Base-by-base conservation (phyloP, 768 basidiomycete genomes). In the Boletus tomentosulus region DNA sequence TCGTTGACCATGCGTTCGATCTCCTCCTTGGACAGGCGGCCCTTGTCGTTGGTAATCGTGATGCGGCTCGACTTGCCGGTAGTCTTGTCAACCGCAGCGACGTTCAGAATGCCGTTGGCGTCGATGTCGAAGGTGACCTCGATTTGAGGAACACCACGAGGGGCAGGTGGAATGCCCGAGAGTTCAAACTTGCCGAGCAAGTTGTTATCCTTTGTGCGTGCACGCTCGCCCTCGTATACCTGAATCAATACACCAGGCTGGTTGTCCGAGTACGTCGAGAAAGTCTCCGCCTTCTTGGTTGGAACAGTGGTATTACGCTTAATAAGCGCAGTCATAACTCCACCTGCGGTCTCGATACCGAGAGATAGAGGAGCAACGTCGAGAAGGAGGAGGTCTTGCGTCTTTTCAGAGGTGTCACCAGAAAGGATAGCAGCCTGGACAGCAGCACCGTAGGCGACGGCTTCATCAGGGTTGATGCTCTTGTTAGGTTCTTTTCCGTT, bases 381-480 rank as follows among this genome's bases (percentile, higher is more conserved):
- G 66, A 98, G 89, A 54, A 98, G 86, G 47, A 98, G 84, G 50
- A 98, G 81, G 63, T 98, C 94, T 73, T 96, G 92, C 22, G 94
- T 98, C 79, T 94, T 94, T 77, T 97, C 95, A 2, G 96, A 97
- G 27, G 94, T 96, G 72, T 98, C 93, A 66, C 96, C 96, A 27
- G 96, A 92, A 53, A 98, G 87, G 66, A 98, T 96, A 65, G 95
- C 96, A 53, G 93, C 96, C 76, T 98, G 95, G 64, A 99, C 94
- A 55, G 96, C 96, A 52, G 96, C 96, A 80, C 96, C 95, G 72
- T 97, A 97, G 19, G 96, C 96, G 54, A 98, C 94, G 53, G 96
- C 95, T 77, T 98, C 96, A 61, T 98, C 96, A 49, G 96, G 96
- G 85, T 98, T 98, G 81, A 98, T 98, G 77, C 88, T 89, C 83